phyloP scores from a whole-genome alignment of 768 basidiomycete genomes.

The Chalciporus piperatus region DNA sequence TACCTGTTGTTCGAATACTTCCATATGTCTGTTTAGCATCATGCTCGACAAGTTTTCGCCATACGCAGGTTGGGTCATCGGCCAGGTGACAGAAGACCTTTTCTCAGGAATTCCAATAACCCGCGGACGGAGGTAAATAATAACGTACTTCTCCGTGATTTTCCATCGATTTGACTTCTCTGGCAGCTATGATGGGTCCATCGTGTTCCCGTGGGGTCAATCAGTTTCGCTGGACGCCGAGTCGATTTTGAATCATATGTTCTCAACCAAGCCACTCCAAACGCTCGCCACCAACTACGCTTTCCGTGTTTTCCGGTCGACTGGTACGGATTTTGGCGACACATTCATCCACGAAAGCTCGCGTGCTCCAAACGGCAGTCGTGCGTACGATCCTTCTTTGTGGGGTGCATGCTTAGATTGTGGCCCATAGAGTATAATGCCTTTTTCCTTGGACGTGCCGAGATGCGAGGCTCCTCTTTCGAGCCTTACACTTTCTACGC shows the following conservation, averaged over 20 bases:
- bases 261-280: conserved; percentile 9
- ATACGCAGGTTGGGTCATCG: conserved; percentile 8
- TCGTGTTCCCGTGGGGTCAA: conserved; percentile 12
- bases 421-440: conserved; percentile 1
- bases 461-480: conserved; percentile 1
- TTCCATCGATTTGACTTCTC: background rate
- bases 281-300: conserved; percentile 7
- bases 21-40: background rate
- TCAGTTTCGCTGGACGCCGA: conserved; percentile 3
- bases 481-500: conserved; percentile 9
- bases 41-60: conserved; percentile 11
- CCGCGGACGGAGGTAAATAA: conserved; percentile 2
- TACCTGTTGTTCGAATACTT: background rate
- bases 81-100: conserved; percentile 10
- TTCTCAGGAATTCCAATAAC: conserved; percentile 13
- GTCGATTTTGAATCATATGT: conserved; percentile 14
- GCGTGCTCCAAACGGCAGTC: conserved; percentile 8
- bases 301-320: conserved; percentile 2
- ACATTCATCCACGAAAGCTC: conserved; percentile 7
- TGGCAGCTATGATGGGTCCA: conserved; percentile 5
- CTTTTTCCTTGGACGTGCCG: conserved; percentile 14
- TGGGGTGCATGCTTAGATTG: background rate
- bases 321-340: background rate
- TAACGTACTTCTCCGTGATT: background rate
- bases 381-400: background rate